A percentile compares a stretch with the other conserved stretches of the same genome.
phyloP scores from a whole-genome alignment of 2,329 filamentous ascomycete genomes.

The Colletotrichum lentis region DNA sequence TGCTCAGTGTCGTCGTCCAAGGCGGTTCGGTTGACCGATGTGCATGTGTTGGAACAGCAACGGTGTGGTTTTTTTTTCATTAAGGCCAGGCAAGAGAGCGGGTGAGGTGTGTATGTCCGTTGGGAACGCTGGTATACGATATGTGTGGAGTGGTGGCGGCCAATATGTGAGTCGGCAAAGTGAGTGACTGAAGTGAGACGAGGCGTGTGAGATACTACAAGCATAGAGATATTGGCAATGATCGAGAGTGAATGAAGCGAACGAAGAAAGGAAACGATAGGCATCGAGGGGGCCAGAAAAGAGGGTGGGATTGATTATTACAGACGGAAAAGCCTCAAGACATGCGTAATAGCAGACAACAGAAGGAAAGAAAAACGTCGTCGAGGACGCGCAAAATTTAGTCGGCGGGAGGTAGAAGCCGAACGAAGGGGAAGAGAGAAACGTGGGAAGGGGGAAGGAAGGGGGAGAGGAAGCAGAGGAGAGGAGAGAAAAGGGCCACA shows the following conservation, averaged over 20 bases:
- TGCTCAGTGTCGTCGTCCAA: not conserved
- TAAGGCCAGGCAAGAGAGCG: slow-evolving; percentile 9
- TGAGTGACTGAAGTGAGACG: slow-evolving; percentile 26
- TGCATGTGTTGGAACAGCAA: not conserved
- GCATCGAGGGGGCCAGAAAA: slow-evolving; percentile 20
- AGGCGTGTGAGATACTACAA: slow-evolving; percentile 15
- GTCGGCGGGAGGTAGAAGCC: slow-evolving; percentile 4
- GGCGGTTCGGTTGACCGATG: not conserved
- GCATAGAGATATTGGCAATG: slow-evolving; percentile 8
- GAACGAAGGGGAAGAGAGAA: slow-evolving; percentile 22
- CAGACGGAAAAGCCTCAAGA: slow-evolving; percentile 5
- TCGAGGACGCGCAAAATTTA: slow-evolving; percentile 25
- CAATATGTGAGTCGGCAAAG: slow-evolving; percentile 1
- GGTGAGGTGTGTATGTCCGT: not conserved
- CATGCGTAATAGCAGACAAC: not conserved
- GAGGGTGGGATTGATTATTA: slow-evolving; percentile 12
- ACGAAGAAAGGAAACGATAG: slow-evolving; percentile 15
- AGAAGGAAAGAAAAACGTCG: slow-evolving; percentile 20
- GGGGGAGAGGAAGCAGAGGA: slow-evolving; percentile 31
- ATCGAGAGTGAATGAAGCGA: slow-evolving; percentile 20
- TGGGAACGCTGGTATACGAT: not conserved
- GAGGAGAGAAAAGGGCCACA: slow-evolving; percentile 11
- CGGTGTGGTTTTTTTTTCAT: not conserved
- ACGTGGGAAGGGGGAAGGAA: slow-evolving; percentile 25
- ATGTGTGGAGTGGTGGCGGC: slow-evolving; percentile 1